These are phyloP conservation scores for Diaporthe destruens DNA, from an alignment of 2,329 filamentous ascomycete genomes.

Conservation along the genomic window DNA sequence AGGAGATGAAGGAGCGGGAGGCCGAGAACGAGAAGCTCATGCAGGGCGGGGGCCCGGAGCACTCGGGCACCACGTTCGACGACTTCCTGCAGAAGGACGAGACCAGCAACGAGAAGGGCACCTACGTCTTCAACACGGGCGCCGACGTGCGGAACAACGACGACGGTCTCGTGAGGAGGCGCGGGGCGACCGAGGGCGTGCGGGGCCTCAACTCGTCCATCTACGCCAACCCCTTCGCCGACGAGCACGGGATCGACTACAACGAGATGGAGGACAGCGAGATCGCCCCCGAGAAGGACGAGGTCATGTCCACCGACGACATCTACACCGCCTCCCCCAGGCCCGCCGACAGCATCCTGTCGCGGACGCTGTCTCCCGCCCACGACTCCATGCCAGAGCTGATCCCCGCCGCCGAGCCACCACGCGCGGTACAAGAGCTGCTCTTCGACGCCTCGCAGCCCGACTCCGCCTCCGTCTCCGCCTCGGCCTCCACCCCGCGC, in stretches of 20 bases:
- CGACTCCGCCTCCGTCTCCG: background rate
- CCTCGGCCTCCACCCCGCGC: background rate
- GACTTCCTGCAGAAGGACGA: slow-evolving; percentile 68
- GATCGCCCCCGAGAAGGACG: slow-evolving; percentile 60
- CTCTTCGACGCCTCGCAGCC: background rate
- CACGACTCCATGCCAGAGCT: slow-evolving; percentile 35
- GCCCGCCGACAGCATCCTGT: slow-evolving; percentile 47
- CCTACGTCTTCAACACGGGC: slow-evolving; percentile 70
- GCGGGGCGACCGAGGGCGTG: slow-evolving; percentile 58
- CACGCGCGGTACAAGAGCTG: background rate
- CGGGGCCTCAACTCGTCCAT: slow-evolving; percentile 59
- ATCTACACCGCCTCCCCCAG: slow-evolving; percentile 69
- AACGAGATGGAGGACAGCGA: slow-evolving; percentile 61
- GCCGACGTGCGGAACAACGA: slow-evolving; percentile 57
- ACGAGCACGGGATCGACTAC: slow-evolving; percentile 66
- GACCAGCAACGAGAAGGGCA: slow-evolving; percentile 62
- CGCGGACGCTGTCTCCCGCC: slow-evolving; percentile 41
- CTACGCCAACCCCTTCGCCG: slow-evolving; percentile 71
- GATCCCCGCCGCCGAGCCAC: slow-evolving; percentile 1
- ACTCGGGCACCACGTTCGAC: slow-evolving; percentile 64
- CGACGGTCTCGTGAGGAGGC: slow-evolving; percentile 62
- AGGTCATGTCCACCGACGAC: slow-evolving; percentile 58
- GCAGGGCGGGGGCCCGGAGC: background rate
- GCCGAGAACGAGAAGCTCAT: slow-evolving; percentile 45
- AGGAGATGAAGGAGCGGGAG: slow-evolving; percentile 47